Evolutionary conservation across 805 yeast species (phyloP), one percentile per base, ranked within the genome.

Genomic region (Phaffomyces opuntiae): DNA sequence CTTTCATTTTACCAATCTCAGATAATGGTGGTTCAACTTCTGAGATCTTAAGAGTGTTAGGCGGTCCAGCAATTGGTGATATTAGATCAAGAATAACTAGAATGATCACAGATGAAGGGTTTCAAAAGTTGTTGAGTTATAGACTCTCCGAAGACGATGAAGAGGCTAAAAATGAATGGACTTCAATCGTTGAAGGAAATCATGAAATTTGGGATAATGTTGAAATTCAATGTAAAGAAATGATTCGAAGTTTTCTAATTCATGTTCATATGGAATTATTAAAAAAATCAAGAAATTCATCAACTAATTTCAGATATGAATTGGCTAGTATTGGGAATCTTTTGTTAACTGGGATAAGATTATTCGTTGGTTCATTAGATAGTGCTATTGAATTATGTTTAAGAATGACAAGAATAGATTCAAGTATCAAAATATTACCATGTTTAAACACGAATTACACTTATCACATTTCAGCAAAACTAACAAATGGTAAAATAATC

Each of bases 11-110:
- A 33, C 98, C 98, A 0, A 78, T 90, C 14, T 80, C 87, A 40
- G 98, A 90, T 62, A 90, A 90, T 59, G 98, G 98, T 16, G 97
- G 97, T 0, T 89, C 96, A 2, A 87, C 96, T 0, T 83, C 95
- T 26, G 97, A 90, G 63, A 75, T 90, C 24, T 72, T 89, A 7
- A 66, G 96, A 13, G 87, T 88, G 2, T 70, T 90, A 16, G 96
- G 96, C 2, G 97, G 98, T 0, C 96, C 96, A 3, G 96, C 97
- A 0, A 87, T 90, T 44, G 98, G 98, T 2, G 98, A 90, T 60
- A 73, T 90, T 3, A 68, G 97, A 41, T 87, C 96, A 0, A 64
- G 98, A 46, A 72, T 89, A 27, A 85, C 88, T 0, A 66, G 90
- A 44, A 65, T 90, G 47, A 82, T 87, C 33, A 83, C 88, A 1